Conservation (phyloP, 73 alveolate species). For the Blepharisma stoltei region DNA sequence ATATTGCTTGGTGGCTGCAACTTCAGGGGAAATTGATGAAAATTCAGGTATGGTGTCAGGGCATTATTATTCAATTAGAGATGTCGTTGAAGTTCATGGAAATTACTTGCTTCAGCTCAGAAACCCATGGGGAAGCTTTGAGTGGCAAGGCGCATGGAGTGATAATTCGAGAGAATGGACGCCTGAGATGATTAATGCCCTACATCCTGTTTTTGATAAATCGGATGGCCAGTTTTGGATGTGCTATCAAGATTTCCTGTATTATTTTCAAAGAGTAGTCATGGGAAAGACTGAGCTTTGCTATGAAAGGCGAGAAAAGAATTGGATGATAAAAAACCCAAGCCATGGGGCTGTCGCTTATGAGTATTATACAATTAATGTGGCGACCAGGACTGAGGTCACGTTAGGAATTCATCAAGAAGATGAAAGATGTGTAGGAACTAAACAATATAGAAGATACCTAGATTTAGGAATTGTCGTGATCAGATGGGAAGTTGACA, state of each 20-base stretch:
- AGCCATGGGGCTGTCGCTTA: not conserved
- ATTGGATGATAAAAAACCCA: not conserved
- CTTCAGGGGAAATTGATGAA: constrained; percentile 16
- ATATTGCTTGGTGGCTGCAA: constrained; percentile 10
- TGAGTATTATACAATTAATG: not conserved
- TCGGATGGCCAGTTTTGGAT: constrained; percentile 54
- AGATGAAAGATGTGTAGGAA: constrained; percentile 19
- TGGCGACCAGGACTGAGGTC: not conserved
- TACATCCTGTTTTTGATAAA: constrained; percentile 17
- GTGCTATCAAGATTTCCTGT: constrained; percentile 44
- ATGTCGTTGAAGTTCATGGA: constrained; percentile 58
- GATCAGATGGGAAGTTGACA: not conserved
- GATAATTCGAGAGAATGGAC: constrained; percentile 47
- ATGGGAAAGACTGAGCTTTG: constrained; percentile 21
- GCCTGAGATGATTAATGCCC: constrained; percentile 29
- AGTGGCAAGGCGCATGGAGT: constrained; percentile 82
- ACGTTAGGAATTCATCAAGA: constrained; percentile 30
- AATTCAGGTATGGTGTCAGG: constrained; percentile 76
- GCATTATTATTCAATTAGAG: constrained; percentile 79
- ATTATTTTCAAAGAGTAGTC: constrained; percentile 33
- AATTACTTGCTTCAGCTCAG: constrained; percentile 74
- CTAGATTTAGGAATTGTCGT: constrained; percentile 8
- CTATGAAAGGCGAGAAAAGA: not conserved
- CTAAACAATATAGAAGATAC: not conserved
- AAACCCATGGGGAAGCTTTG: constrained; percentile 91